phyloP scores from a whole-genome alignment of 176 grass and related monocot genomes.

The Dendrocalamus sinicus region DNA sequence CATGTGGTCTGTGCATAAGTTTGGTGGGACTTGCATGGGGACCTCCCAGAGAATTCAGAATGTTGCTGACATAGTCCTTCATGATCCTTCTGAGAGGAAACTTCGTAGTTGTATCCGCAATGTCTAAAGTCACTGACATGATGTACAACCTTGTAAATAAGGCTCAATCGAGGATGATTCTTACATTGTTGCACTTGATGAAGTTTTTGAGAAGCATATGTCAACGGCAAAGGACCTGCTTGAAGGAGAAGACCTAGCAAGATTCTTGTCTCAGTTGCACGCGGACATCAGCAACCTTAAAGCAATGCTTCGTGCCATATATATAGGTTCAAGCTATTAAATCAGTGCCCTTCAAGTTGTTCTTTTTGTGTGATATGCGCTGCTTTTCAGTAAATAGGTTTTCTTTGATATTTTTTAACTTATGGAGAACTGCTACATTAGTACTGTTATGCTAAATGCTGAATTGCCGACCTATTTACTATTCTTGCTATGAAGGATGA shows the following conservation, averaged over 20 bases:
- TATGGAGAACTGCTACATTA: neutral
- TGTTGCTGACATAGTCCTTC: slow-evolving; percentile 84
- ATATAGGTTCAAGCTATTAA: slow-evolving; percentile 69
- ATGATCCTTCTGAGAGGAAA: slow-evolving; percentile 87
- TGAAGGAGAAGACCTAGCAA: slow-evolving; percentile 86
- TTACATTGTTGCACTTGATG: slow-evolving; percentile 66
- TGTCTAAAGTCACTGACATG: slow-evolving; percentile 98
- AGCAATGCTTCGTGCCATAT: slow-evolving; percentile 96
- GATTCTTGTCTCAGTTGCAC: slow-evolving; percentile 83
- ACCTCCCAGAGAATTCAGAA: slow-evolving; percentile 88
- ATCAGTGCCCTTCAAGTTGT: neutral
- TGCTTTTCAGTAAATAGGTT: slow-evolving; percentile 19
- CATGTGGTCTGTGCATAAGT: slow-evolving; percentile 99
- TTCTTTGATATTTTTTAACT: neutral
- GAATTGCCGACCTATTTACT: neutral
- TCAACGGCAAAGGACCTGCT: slow-evolving; percentile 81
- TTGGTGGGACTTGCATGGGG: slow-evolving; percentile 98
- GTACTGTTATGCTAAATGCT: neutral
- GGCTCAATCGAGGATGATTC: slow-evolving; percentile 90
- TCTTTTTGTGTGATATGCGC: neutral
- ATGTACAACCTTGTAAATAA: slow-evolving; percentile 94
- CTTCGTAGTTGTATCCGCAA: slow-evolving; percentile 94
- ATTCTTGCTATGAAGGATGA: neutral
- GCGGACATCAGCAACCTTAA: slow-evolving; percentile 79
- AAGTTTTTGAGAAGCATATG: slow-evolving; percentile 92